Evolutionary conservation across 768 basidiomycete genomes (phyloP), one percentile per base, ranked within the genome.

Genomic region (Boletus rubescentipes): DNA sequence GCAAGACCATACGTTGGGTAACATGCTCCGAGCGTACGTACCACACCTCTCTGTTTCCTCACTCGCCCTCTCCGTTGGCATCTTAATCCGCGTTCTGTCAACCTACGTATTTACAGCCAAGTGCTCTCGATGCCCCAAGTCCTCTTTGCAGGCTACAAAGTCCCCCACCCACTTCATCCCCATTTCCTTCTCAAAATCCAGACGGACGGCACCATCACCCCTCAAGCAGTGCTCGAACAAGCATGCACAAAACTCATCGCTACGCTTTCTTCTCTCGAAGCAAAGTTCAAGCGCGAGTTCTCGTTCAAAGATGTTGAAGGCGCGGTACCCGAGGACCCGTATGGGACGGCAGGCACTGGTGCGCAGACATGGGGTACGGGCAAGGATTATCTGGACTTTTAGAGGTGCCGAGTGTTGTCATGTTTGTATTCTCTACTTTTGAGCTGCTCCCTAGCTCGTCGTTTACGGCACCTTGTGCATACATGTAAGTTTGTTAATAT

Each of bases 71-170:
- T 42, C 18, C 21, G 29, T 29, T 46, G 40, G 43, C 16, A 36
- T 44, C 49, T 51, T 37, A 18, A 49, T 29, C 15, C 26, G 38
- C 14, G 2, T 49, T 42, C 23, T 35, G 32, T 55, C 54, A 31
- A 55, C 58, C 31, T 64, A 39, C 10, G 10, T 49, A 30, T 46
- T 44, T 42, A 21, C 68, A 97, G 95, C 4, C 93, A 99, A 80
- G 86, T 98, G 29, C 85, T 98, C 32, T 73, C 86, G 9, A 89
- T 90, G 82, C 88, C 91, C 7, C 79, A 86, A 60, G 85, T 98
- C 60, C 85, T 94, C 56, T 98, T 98, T 68, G 95, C 95, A 1
- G 97, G 97, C 2, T 98, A 98, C 85, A 93, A 95, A 75, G 93
- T 94, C 36, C 96, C 96, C 0, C 97, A 98, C 65, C 96, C 97